A percentile compares a stretch with the other conserved stretches of the same genome.
Evolutionary conservation across 495 filamentous ascomycete species (phyloP).

Genomic region (Penicillium simplicissimum): DNA sequence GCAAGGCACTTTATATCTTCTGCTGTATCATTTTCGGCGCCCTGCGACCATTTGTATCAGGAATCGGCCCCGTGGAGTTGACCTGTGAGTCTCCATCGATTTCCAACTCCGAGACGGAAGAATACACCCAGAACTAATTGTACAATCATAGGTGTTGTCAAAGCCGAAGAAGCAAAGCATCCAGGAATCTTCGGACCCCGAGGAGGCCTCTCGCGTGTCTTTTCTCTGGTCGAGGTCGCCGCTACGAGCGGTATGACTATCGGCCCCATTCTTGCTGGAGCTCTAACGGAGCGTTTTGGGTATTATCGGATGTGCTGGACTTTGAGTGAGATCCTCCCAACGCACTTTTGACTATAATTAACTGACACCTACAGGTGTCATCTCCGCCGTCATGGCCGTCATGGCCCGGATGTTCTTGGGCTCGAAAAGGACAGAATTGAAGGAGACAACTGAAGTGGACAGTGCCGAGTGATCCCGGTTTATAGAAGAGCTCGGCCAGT

Average conservation of each 20-base stretch:
- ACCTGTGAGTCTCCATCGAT: constrained; percentile 26
- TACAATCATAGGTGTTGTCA: constrained; percentile 14
- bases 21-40: constrained; percentile 21
- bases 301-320: constrained; percentile 37
- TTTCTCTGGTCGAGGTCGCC: constrained; percentile 37
- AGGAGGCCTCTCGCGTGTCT: constrained; percentile 41
- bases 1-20: constrained; percentile 23
- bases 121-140: not conserved
- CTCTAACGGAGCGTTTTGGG: constrained; percentile 33
- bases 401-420: constrained; percentile 2
- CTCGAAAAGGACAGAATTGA: not conserved
- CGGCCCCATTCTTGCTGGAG: constrained; percentile 39
- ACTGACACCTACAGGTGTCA: constrained; percentile 9
- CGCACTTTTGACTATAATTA: not conserved
- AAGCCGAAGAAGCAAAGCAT: constrained; percentile 23
- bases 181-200: constrained; percentile 38
- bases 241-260: constrained; percentile 36
- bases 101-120: too few relatives aligned
- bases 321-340: constrained; percentile 27
- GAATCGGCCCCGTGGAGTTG: constrained; percentile 34
- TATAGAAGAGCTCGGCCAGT: not conserved
- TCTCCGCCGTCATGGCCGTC: not conserved
- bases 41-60: constrained; percentile 27
- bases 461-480: not conserved
- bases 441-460: not conserved